These are phyloP conservation scores for Pholiota conissans DNA, from an alignment of 768 basidiomycete species.

Conservation along the genomic window DNA sequence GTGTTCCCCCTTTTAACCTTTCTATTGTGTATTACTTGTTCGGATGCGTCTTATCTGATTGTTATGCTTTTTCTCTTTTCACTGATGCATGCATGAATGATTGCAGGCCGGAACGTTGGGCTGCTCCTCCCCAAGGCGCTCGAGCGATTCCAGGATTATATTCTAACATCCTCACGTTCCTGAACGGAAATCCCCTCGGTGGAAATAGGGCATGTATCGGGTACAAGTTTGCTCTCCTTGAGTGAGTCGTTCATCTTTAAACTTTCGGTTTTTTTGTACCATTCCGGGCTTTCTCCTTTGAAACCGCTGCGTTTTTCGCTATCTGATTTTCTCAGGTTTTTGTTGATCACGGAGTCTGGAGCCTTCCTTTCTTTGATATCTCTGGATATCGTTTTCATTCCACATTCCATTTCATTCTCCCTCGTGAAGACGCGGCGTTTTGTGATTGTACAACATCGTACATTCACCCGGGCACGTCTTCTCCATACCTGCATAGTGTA, in stretches of 20 bases:
- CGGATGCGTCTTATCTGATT: constrained; percentile 6
- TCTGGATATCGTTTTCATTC: not conserved
- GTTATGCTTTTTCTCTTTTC: not conserved
- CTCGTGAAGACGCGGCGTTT: not conserved
- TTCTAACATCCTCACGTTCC: constrained; percentile 54
- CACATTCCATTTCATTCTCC: not conserved
- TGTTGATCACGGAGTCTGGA: not conserved
- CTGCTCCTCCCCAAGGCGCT: constrained; percentile 37
- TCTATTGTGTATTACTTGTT: not conserved
- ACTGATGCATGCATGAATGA: not conserved
- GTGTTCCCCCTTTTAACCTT: not conserved
- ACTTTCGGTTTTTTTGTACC: constrained; percentile 2
- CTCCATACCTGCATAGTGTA: constrained; percentile 7
- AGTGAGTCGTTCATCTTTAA: constrained; percentile 42
- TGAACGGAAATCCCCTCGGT: constrained; percentile 47
- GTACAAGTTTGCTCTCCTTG: constrained; percentile 57
- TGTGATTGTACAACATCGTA: not conserved
- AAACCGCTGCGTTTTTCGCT: constrained; percentile 1
- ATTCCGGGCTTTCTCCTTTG: constrained; percentile 1
- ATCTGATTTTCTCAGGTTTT: constrained; percentile 3
- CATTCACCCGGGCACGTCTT: constrained; percentile 1
- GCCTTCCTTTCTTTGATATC: not conserved
- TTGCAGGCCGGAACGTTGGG: constrained; percentile 66
- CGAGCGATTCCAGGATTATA: constrained; percentile 42
- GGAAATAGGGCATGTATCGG: constrained; percentile 64